phyloP scores from a whole-genome alignment of 2,329 filamentous ascomycete genomes.

The Trichoderma atrobrunneum region DNA sequence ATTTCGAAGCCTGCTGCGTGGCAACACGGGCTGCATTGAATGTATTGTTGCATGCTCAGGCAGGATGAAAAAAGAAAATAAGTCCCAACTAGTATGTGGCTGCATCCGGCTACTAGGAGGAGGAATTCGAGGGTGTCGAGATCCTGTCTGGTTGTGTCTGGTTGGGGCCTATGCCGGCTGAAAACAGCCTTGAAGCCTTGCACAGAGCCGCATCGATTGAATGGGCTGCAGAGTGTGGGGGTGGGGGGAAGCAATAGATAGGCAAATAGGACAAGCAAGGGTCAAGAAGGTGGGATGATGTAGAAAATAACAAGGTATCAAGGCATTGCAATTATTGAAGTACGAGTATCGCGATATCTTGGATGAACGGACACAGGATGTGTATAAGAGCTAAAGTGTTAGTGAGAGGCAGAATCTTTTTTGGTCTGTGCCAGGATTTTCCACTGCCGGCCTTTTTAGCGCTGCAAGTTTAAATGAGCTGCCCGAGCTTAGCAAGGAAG shows the following conservation, averaged over 20 bases:
- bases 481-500: background rate
- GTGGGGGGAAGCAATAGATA: no score
- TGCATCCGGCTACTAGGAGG: background rate
- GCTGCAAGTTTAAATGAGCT: background rate
- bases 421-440: background rate
- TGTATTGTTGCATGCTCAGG: background rate
- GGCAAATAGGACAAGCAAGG: background rate
- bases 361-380: background rate
- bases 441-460: background rate
- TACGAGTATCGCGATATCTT: background rate
- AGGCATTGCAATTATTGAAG: background rate
- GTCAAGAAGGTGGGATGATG: background rate
- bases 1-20: background rate
- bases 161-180: background rate
- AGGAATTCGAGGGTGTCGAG: background rate
- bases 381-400: background rate
- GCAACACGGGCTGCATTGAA: background rate
- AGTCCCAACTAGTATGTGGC: background rate
- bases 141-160: background rate
- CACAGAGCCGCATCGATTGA: background rate
- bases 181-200: conserved; percentile 4
- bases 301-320: background rate
- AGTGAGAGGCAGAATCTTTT: background rate
- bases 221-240: background rate
- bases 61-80: background rate